Base-by-base conservation (phyloP, 2,329 filamentous ascomycete species). In the Aspergillus versicolor region DNA sequence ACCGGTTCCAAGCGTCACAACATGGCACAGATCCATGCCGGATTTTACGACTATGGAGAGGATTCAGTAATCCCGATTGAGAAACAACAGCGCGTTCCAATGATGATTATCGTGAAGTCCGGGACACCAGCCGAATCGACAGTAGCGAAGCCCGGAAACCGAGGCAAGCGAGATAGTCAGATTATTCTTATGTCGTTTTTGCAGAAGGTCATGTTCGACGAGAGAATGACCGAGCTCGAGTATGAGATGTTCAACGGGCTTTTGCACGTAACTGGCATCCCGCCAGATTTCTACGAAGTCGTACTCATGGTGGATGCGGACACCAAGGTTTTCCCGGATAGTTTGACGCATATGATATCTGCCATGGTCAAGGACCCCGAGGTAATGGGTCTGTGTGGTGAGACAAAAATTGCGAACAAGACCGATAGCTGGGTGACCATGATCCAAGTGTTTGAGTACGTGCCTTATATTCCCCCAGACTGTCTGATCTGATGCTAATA, bases 371-470 rank as follows among this genome's bases (percentile, higher is more conserved):
- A 96, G 75, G 94, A 99, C 74, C 94, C 94, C 32, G 93, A 97
- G 68, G 95, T 99, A 76, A 99, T 99, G 94, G 94, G 94, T 69
- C 85, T 99, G 40, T 99, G 94, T 70, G 94, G 94, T 65, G 94
- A 99, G 81, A 99, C 94, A 17, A 99, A 99, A 84, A 99, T 99
- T 78, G 94, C 94, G 70, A 99, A 99, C 82, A 99, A 99, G 80
- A 88, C 89, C 42, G 86, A 89, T 61, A 92, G 86, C 67, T 99
- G 93, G 92, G 92, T 97, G 41, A 91, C 92, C 5, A 95, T 94
- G 78, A 99, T 99, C 67, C 94, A 99, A 77, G 95, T 99, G 27
- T 99, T 99, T 70, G 94, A 99, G 81, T 84, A 81, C 67, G 77
- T 76, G 27, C 34, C 43, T 46, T 40, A 43, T 8, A 27, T 52